phyloP scores from a whole-genome alignment of 169 alveolate genomes.

The Plasmodium relictum region DNA sequence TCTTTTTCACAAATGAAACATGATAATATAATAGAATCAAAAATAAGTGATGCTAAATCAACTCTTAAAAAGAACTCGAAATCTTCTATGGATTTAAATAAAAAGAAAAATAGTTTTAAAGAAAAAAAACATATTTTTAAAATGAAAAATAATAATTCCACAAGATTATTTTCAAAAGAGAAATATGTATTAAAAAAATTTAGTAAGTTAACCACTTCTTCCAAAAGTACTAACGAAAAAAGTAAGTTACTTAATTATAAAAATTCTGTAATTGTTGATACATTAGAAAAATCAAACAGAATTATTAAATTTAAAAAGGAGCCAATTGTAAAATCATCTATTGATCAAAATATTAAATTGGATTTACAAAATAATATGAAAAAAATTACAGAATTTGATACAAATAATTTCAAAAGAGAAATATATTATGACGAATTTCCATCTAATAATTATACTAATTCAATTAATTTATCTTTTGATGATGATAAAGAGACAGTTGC shows the following conservation, averaged over 20 bases:
- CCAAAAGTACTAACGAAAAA: conserved; percentile 12
- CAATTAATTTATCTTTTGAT: conserved; percentile 14
- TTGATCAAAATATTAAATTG: conserved; percentile 55
- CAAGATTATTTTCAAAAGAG: conserved; percentile 26
- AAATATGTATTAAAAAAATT: conserved; percentile 26
- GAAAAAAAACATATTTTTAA: conserved; percentile 48
- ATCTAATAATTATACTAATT: conserved; percentile 15
- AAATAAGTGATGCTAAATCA: no score
- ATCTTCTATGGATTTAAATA: not conserved
- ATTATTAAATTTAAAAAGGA: conserved; percentile 42
- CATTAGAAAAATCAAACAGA: conserved; percentile 35
- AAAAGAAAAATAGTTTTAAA: not conserved
- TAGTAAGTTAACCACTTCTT: conserved; percentile 15
- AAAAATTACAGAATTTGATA: conserved; percentile 16
- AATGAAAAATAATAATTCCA: not conserved
- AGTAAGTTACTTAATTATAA: conserved; percentile 14
- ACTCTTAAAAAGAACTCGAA: no score
- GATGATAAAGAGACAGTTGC: conserved; percentile 34
- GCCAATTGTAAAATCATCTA: conserved; percentile 45
- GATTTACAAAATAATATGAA: conserved; percentile 35
- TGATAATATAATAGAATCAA: no score
- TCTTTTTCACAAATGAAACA: no score
- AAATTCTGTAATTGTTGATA: conserved; percentile 17
- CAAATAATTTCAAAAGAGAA: conserved; percentile 49
- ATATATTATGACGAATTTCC: conserved; percentile 40